These are phyloP conservation scores for Sherardia arvensis DNA, from an alignment of 257 asterid genomes.

Conservation along the genomic window DNA sequence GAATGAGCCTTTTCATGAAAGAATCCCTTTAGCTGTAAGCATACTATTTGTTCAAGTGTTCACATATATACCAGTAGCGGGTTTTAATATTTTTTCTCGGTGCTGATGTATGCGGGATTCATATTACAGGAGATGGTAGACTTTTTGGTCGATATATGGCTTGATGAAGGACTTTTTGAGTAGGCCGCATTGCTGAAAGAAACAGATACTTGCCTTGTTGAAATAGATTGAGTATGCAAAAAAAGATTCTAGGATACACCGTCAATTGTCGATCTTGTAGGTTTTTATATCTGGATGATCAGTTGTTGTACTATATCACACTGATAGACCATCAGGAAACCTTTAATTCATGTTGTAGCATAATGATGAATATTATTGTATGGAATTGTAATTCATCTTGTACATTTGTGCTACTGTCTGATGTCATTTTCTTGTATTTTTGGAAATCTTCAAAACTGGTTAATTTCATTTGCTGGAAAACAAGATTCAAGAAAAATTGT, in stretches of 20 bases:
- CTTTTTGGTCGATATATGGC: conserved; percentile 87
- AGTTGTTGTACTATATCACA: conserved; percentile 9
- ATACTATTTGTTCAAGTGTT: not conserved
- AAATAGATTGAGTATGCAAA: not conserved
- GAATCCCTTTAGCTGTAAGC: conserved; percentile 69
- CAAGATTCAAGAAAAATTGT: no score
- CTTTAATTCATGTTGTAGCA: conserved; percentile 1
- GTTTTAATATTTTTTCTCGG: not conserved
- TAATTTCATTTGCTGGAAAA: no score
- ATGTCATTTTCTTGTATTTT: no score
- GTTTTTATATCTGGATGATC: not conserved
- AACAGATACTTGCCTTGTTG: not conserved
- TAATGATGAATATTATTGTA: not conserved
- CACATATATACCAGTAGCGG: not conserved
- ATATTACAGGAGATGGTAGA: conserved; percentile 82
- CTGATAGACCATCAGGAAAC: not conserved
- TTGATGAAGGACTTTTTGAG: conserved; percentile 80
- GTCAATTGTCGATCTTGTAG: not conserved
- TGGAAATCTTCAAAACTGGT: no score
- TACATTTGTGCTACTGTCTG: no score
- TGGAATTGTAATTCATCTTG: no score
- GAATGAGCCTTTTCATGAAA: conserved; percentile 59
- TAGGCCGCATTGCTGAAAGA: conserved; percentile 13
- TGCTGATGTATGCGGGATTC: conserved; percentile 3
- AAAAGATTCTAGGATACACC: not conserved